A percentile compares a stretch with the other conserved stretches of the same genome.
phyloP scores from a whole-genome alignment of 192 early-diverging fungal genomes.

The Coemansia biformis region DNA sequence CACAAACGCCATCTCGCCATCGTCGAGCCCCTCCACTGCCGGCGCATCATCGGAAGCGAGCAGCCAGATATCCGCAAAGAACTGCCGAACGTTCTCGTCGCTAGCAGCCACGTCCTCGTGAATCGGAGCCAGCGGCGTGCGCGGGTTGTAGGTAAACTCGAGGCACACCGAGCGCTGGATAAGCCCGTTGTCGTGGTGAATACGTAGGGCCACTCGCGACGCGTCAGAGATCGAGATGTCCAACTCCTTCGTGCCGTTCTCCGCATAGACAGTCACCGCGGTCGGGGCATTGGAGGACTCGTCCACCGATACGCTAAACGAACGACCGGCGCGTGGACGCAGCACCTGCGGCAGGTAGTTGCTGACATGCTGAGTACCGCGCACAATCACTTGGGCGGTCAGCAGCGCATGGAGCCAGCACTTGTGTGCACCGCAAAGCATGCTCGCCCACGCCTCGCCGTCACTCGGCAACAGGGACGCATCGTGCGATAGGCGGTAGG shows the following conservation, averaged over 20 bases:
- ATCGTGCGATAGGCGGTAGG: constrained; percentile 5
- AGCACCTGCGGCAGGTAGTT: constrained; percentile 62
- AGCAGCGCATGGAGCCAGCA: constrained; percentile 84
- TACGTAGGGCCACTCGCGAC: constrained; percentile 44
- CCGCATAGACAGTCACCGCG: constrained; percentile 1
- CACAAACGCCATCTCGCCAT: constrained; percentile 4
- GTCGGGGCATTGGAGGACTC: not conserved
- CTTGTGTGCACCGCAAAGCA: constrained; percentile 59
- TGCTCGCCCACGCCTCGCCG: constrained; percentile 55
- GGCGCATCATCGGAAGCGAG: constrained; percentile 3
- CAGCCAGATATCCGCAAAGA: constrained; percentile 82
- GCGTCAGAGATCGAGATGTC: constrained; percentile 2
- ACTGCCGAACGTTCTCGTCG: constrained; percentile 79
- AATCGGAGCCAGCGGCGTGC: constrained; percentile 71
- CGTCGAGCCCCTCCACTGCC: not conserved
- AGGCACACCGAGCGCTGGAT: constrained; percentile 65
- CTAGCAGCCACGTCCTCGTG: constrained; percentile 58
- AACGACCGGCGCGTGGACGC: constrained; percentile 55
- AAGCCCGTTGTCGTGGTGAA: constrained; percentile 41
- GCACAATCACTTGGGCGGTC: constrained; percentile 66
- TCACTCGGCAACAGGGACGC: constrained; percentile 2
- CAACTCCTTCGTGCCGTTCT: constrained; percentile 6
- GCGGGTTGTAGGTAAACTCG: constrained; percentile 69
- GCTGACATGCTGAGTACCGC: constrained; percentile 57
- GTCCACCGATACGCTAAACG: constrained; percentile 18